Base-by-base conservation (phyloP, 2,329 filamentous ascomycete species). In the Aspergillus chevalieri region DNA sequence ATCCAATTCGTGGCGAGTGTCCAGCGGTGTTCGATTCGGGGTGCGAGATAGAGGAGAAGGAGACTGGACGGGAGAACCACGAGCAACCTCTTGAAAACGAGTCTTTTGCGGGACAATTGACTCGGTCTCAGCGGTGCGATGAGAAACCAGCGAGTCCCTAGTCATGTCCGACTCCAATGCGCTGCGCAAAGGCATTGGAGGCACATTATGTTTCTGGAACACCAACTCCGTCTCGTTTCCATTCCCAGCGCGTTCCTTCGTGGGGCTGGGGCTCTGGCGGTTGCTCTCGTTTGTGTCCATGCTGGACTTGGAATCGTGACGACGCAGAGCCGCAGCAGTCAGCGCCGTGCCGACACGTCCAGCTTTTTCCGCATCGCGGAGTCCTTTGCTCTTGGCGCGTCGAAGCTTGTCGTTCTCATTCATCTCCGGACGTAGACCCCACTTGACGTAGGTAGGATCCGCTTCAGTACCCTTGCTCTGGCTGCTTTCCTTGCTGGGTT, bases 181-280 rank as follows among this genome's bases (percentile, higher is more conserved):
- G 68, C 91, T 95, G 68, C 87, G 85, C 54, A 95, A 78, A 2
- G 92, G 92, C 85, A 96, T 89, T 5, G 88, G 88, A 6, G 90
- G 86, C 12, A 87, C 80, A 44, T 83, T 75, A 46, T 82, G 78
- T 56, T 68, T 75, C 51, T 80, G 63, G 56, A 76, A 75, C 15
- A 73, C 65, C 34, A 79, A 72, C 47, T 81, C 79, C 2, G 74
- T 81, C 51, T 83, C 80, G 24, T 79, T 67, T 47, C 79, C 64
- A 60, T 69, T 83, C 26, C 26, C 26, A 30, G 15, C 38, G 15
- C 34, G n/a, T 14, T 19, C 34, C 43, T 75, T 74, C 51, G 50
- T 53, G 24, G 60, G 57, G 46, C 60, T 62, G 33, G 50, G 61
- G 45, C 60, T 62, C 12, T 73, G 73, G 49, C 71, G 73, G 53